Conservation (phyloP, 331 rosid genomes). For the Malus hybrid region DNA sequence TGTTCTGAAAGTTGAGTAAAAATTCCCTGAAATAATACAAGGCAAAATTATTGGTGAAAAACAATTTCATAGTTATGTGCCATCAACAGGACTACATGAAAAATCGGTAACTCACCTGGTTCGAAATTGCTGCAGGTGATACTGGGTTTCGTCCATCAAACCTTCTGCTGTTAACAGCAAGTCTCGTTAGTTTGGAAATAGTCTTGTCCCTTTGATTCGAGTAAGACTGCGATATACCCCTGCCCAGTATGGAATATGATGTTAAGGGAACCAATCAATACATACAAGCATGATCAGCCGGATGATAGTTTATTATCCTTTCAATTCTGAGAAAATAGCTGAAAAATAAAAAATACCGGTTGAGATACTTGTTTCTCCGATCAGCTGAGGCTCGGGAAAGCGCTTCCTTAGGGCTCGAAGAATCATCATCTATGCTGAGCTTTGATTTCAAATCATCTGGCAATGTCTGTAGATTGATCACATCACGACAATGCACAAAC, state of each 20-base stretch:
- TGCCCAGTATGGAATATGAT: conserved; percentile 16
- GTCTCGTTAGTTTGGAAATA: conserved; percentile 66
- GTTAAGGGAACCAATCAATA: conserved; percentile 9
- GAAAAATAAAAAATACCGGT: conserved; percentile 43
- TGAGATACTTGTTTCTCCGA: conserved; percentile 75
- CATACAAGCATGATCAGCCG: neutral
- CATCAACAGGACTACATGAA: neutral
- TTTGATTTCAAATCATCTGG: conserved; percentile 89
- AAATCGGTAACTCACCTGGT: conserved; percentile 52
- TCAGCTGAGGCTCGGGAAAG: conserved; percentile 95
- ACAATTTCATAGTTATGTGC: neutral
- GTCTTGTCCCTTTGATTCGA: conserved; percentile 68
- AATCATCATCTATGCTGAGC: conserved; percentile 84
- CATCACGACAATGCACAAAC: conserved; percentile 21
- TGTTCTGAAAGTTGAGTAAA: conserved; percentile 93
- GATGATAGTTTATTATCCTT: neutral
- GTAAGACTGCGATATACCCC: conserved; percentile 63
- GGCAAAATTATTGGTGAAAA: conserved; percentile 13
- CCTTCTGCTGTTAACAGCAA: conserved; percentile 60
- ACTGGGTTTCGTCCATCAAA: conserved; percentile 64
- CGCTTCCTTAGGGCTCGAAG: conserved; percentile 96
- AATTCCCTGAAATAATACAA: conserved; percentile 56
- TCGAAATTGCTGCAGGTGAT: conserved; percentile 65
- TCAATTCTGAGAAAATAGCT: neutral
- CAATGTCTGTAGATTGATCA: conserved; percentile 62